Percentiles rank a stretch among this genome's conserved stretches.
phyloP scores from a whole-genome alignment of 768 basidiomycete species.

The Coprinellus micaceus region DNA sequence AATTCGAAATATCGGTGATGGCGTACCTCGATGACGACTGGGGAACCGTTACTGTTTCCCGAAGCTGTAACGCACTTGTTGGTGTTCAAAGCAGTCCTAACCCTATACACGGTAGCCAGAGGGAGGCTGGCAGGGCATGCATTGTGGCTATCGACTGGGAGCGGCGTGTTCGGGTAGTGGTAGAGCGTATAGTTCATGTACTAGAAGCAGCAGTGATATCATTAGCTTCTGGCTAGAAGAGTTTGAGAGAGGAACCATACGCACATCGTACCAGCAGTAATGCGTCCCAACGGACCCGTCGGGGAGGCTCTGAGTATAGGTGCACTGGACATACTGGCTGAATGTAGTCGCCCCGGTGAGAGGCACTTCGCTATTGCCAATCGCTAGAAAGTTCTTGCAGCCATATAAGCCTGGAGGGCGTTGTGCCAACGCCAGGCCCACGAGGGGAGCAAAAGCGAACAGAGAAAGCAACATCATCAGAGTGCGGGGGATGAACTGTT shows the following conservation, averaged over 20 bases:
- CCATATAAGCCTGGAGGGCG: conserved; percentile 2
- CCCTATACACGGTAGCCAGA: conserved; percentile 9
- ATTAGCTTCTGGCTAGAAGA: neutral
- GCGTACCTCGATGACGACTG: conserved; percentile 19
- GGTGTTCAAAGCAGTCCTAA: conserved; percentile 6
- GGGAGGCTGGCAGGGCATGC: conserved; percentile 11
- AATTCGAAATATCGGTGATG: conserved; percentile 14
- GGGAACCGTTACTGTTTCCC: conserved; percentile 25
- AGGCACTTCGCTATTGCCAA: neutral
- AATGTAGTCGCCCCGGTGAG: conserved; percentile 6
- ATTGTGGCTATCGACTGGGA: conserved; percentile 12
- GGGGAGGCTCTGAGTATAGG: conserved; percentile 8
- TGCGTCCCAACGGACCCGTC: conserved; percentile 2
- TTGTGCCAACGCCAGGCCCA: neutral
- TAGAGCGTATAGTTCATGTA: conserved; percentile 12
- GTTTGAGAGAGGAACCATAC: neutral
- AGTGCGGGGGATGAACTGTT: too few relatives aligned
- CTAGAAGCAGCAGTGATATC: neutral
- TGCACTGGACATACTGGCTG: conserved; percentile 14
- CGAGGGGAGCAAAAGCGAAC: neutral
- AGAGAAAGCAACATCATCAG: neutral
- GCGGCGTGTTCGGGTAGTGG: conserved; percentile 15
- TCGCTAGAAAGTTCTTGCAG: conserved; percentile 4
- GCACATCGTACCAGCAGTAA: conserved; percentile 16
- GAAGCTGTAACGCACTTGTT: conserved; percentile 25